These are phyloP conservation scores for Panicum virgatum DNA, from an alignment of 202 grass and related monocot species.

Conservation along the genomic window DNA sequence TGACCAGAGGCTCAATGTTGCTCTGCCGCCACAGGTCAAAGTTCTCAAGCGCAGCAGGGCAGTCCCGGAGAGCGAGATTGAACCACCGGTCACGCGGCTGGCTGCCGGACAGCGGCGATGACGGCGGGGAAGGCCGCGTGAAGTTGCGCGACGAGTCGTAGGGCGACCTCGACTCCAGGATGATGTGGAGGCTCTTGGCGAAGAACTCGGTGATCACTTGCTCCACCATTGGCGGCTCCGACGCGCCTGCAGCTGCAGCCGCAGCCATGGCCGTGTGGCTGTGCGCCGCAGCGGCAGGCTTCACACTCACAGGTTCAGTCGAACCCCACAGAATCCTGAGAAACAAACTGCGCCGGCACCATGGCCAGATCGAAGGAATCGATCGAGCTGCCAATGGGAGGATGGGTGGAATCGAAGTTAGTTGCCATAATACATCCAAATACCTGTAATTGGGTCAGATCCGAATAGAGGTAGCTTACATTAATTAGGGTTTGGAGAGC, in stretches of 20 bases:
- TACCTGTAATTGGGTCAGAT: not conserved
- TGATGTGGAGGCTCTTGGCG: conserved; percentile 92
- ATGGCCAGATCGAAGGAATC: conserved; percentile 7
- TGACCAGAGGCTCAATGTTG: conserved; percentile 84
- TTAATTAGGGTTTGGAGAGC: not conserved
- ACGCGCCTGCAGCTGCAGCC: conserved; percentile 4
- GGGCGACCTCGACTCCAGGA: conserved; percentile 88
- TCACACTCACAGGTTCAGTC: not conserved
- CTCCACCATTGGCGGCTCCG: conserved; percentile 75
- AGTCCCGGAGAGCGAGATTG: conserved; percentile 77
- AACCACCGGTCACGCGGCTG: conserved; percentile 80
- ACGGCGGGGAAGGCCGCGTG: conserved; percentile 54
- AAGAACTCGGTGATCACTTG: conserved; percentile 97
- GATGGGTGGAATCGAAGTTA: not conserved
- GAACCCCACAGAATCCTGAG: not conserved
- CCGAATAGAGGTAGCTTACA: not conserved
- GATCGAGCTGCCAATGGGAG: not conserved
- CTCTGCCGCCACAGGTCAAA: conserved; percentile 91
- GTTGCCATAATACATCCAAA: not conserved
- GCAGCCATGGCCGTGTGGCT: conserved; percentile 13
- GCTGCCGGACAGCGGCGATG: conserved; percentile 57
- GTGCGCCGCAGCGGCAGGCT: not conserved
- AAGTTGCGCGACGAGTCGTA: conserved; percentile 84
- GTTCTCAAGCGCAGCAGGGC: conserved; percentile 88
- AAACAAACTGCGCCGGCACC: not conserved